Evolutionary conservation across 2,329 filamentous ascomycete species (phyloP).

Genomic region (Microascus cirrosus): DNA sequence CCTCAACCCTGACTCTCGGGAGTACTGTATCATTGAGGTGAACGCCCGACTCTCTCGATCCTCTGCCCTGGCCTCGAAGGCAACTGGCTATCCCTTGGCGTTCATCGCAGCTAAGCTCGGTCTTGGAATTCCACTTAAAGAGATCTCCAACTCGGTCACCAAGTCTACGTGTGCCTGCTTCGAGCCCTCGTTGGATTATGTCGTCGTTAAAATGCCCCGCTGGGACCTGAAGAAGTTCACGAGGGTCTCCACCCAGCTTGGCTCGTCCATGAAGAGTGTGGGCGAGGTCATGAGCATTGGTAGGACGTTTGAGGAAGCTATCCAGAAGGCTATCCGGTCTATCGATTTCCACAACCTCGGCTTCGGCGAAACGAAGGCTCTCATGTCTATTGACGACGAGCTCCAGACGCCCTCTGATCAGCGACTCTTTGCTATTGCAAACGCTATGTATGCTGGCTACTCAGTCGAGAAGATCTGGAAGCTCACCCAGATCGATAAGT

Average conservation of each 20-base stretch:
- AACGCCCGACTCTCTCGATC: conserved; percentile 93
- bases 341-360: conserved; percentile 94
- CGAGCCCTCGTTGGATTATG: conserved; percentile 94
- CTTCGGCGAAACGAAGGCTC: conserved; percentile 80
- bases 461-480: conserved; percentile 96
- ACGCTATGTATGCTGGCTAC: conserved; percentile 92
- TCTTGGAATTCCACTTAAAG: conserved; percentile 86
- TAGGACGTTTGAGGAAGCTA: conserved; percentile 92
- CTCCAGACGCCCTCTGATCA: conserved; percentile 96
- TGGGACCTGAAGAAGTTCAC: conserved; percentile 99
- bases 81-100: conserved; percentile 88
- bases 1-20: conserved; percentile 84
- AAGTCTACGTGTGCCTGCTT: conserved; percentile 96
- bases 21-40: conserved; percentile 99
- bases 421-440: conserved; percentile 92
- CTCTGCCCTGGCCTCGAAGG: conserved; percentile 91
- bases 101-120: conserved; percentile 97
- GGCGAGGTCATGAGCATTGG: conserved; percentile 99
- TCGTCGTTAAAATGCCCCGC: conserved; percentile 95
- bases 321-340: conserved; percentile 92
- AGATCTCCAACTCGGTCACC: conserved; percentile 93
- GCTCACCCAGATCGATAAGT: conserved; percentile 96
- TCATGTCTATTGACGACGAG: conserved; percentile 94
- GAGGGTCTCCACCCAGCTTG: conserved; percentile 86
- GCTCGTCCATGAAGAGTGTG: conserved; percentile 99